These are phyloP conservation scores for Leucaena leucocephala DNA, from an alignment of 306 rosid genomes.

Conservation along the genomic window DNA sequence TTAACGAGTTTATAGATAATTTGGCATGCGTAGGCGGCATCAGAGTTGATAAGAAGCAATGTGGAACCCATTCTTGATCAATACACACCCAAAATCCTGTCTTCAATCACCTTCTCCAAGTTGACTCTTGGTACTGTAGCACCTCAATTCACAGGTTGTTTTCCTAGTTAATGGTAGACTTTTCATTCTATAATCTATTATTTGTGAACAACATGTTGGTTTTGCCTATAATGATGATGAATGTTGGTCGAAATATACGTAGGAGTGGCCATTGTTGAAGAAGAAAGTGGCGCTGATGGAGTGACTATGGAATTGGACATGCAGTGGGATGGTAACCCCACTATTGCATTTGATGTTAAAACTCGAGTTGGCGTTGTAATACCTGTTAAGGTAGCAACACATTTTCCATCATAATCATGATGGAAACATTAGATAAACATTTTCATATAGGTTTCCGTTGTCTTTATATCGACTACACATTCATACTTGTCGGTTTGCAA, in stretches of 20 bases:
- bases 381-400: slow-evolving; percentile 74
- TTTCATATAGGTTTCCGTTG: slow-evolving; percentile 21
- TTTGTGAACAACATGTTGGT: background rate
- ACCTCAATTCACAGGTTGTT: slow-evolving; percentile 82
- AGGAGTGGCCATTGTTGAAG: slow-evolving; percentile 78
- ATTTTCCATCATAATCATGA: background rate
- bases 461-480: slow-evolving; percentile 25
- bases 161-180: background rate
- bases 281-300: slow-evolving; percentile 57
- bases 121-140: slow-evolving; percentile 93
- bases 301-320: slow-evolving; percentile 86
- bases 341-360: slow-evolving; percentile 72
- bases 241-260: slow-evolving; percentile 28
- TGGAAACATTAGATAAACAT: background rate
- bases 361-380: slow-evolving; percentile 74
- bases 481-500: slow-evolving; percentile 7
- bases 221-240: slow-evolving; percentile 5
- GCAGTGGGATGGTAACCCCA: slow-evolving; percentile 97
- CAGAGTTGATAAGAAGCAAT: slow-evolving; percentile 67
- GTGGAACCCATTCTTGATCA: slow-evolving; percentile 84
- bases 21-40: slow-evolving; percentile 70
- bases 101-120: slow-evolving; percentile 80
- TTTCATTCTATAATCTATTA: background rate
- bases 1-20: background rate
- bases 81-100: slow-evolving; percentile 61